Conservation (phyloP, 306 rosid species). For the Cajanus cajan region DNA sequence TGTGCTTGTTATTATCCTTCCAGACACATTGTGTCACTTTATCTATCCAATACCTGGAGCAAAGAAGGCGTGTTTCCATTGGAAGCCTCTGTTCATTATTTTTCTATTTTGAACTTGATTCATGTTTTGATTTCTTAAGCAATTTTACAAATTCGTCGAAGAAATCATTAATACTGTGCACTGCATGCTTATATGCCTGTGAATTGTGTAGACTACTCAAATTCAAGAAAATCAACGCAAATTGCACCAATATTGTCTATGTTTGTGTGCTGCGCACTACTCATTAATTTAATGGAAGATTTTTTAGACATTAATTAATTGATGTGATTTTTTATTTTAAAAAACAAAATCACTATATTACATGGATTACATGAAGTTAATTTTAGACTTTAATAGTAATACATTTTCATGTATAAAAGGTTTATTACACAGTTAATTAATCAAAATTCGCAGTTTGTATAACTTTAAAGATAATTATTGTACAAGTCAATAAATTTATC, state of each 20-base stretch:
- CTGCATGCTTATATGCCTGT: conserved; percentile 11
- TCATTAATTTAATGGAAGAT: conserved; percentile 18
- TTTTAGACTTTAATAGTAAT: too few species aligned
- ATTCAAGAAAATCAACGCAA: background rate
- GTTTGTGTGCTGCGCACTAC: background rate
- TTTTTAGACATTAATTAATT: background rate
- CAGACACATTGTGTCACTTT: background rate
- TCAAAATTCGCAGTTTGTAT: too few species aligned
- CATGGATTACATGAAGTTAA: too few species aligned
- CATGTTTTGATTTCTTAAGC: conserved; percentile 22
- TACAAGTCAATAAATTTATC: too few species aligned
- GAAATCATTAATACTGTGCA: conserved; percentile 13
- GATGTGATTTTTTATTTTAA: background rate
- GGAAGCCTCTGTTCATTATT: background rate
- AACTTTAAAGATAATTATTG: too few species aligned
- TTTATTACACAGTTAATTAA: too few species aligned
- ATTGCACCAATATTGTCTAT: background rate
- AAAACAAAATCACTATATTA: background rate
- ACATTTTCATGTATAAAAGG: too few species aligned
- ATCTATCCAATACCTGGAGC: background rate
- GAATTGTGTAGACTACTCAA: conserved; percentile 9
- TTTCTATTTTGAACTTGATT: conserved; percentile 22
- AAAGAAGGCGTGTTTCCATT: conserved; percentile 7
- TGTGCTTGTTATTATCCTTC: background rate
- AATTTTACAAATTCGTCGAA: background rate